Evolutionary conservation across 352 stramenopile species (phyloP).

Genomic region (Globisporangium perplexum): DNA sequence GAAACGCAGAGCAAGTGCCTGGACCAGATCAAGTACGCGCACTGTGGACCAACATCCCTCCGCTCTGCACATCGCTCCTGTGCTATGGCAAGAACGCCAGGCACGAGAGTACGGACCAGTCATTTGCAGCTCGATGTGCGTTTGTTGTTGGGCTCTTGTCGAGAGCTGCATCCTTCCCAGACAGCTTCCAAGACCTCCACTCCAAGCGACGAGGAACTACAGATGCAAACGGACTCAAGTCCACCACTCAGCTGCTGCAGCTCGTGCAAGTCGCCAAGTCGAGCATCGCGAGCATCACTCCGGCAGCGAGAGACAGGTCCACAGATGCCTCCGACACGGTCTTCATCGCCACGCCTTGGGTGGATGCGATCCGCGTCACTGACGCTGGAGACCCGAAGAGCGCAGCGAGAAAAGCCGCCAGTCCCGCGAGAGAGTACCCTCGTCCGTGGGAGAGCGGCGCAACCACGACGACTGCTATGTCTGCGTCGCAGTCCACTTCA

Average conservation of each 20-base stretch:
- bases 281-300: background rate
- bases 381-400: background rate
- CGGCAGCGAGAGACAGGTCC: background rate
- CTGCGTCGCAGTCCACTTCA: background rate
- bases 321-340: background rate
- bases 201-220: conserved; percentile 3
- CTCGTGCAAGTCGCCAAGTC: conserved; percentile 12
- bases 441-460: conserved; percentile 15
- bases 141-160: conserved; percentile 38
- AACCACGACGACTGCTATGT: background rate
- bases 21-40: conserved; percentile 18
- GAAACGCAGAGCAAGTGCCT: conserved; percentile 12
- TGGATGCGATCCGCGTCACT: background rate
- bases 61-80: conserved; percentile 30
- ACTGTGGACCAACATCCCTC: conserved; percentile 37
- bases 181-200: conserved; percentile 4
- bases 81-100: conserved; percentile 2
- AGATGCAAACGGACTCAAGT: background rate
- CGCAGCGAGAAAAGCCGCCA: conserved; percentile 7
- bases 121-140: conserved; percentile 25
- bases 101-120: background rate
- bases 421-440: conserved; percentile 13
- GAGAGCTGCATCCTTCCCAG: conserved; percentile 41
- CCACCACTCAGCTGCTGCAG: conserved; percentile 1
- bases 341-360: background rate